phyloP scores from a whole-genome alignment of 1,284 basidiomycete genomes.

The Spongispora temasekensis region DNA sequence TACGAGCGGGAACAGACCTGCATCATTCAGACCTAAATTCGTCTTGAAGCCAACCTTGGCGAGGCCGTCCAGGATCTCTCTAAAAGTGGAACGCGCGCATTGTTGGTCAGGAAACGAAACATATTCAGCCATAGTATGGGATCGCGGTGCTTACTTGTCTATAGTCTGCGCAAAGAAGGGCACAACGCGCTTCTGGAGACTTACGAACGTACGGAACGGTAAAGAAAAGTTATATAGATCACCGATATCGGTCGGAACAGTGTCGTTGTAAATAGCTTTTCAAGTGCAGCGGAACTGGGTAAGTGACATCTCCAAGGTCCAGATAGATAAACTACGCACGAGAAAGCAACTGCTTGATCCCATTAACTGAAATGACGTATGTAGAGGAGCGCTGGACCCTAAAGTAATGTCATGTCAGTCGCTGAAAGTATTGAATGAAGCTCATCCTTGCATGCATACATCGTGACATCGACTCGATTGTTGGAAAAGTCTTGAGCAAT shows the following conservation, averaged over 20 bases:
- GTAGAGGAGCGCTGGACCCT: constrained; percentile 36
- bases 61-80: constrained; percentile 43
- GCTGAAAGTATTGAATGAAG: too few species aligned
- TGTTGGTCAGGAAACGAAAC: too few species aligned
- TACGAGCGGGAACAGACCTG: constrained; percentile 40
- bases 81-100: background rate
- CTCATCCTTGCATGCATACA: constrained; percentile 24
- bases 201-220: constrained; percentile 16
- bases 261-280: constrained; percentile 24
- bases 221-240: constrained; percentile 21
- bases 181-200: constrained; percentile 20
- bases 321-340: constrained; percentile 12
- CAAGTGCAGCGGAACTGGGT: too few species aligned
- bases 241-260: constrained; percentile 28
- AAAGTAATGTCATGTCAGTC: constrained; percentile 6
- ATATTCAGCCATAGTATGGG: too few species aligned
- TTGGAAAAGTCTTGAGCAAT: constrained; percentile 31
- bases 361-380: constrained; percentile 21
- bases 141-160: constrained; percentile 26
- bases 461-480: constrained; percentile 28
- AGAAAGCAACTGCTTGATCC: constrained; percentile 13
- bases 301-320: too few species aligned
- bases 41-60: constrained; percentile 46
- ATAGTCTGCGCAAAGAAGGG: constrained; percentile 22
- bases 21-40: constrained; percentile 39